These are phyloP conservation scores for Peronospora tabacina DNA, from an alignment of 352 stramenopile species.

Conservation along the genomic window DNA sequence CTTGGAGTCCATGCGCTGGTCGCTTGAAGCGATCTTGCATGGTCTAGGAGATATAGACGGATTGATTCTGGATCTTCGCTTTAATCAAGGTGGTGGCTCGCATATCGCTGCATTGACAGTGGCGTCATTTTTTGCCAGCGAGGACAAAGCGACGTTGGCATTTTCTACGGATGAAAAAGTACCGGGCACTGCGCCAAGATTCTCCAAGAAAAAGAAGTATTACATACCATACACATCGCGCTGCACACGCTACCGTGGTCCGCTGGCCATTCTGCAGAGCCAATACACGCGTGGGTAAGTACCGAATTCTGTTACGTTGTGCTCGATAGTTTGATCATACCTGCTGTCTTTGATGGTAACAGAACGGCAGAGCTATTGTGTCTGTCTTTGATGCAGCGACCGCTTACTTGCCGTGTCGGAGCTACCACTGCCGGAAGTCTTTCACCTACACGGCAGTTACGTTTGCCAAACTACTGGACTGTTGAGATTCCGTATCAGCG, in stretches of 20 bases:
- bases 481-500: conserved; percentile 71
- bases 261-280: conserved; percentile 66
- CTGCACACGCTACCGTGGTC: conserved; percentile 51
- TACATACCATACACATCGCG: conserved; percentile 52
- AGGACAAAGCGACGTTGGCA: conserved; percentile 34
- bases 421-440: conserved; percentile 49
- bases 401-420: conserved; percentile 55
- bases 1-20: conserved; percentile 83
- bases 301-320: background rate
- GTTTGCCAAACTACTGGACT: conserved; percentile 78
- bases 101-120: conserved; percentile 52
- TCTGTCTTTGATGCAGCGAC: conserved; percentile 56
- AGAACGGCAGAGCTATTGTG: conserved; percentile 67
- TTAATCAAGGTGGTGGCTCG: conserved; percentile 67
- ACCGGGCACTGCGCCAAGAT: conserved; percentile 30
- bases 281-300: conserved; percentile 67
- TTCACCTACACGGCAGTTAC: conserved; percentile 50
- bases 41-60: conserved; percentile 55
- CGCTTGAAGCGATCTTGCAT: conserved; percentile 69
- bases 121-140: conserved; percentile 63
- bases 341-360: conserved; percentile 5
- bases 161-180: conserved; percentile 70
- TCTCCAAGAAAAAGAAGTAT: conserved; percentile 53
- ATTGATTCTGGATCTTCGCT: conserved; percentile 68
- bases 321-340: background rate